phyloP scores from a whole-genome alignment of 495 filamentous ascomycete genomes.

The Pseudotulostoma volvatum region DNA sequence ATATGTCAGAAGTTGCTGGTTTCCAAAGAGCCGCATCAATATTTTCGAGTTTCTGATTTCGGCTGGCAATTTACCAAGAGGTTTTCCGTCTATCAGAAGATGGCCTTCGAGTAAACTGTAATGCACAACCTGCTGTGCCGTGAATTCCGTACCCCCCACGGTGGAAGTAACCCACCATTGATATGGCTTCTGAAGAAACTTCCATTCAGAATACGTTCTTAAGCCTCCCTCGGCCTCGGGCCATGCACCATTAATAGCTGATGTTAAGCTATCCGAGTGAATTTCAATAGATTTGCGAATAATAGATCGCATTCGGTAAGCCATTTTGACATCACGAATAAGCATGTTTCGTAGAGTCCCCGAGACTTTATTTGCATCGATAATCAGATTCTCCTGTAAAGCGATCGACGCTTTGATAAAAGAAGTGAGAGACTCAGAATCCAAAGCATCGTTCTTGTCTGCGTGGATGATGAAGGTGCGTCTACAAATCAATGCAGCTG shows the following conservation, averaged over 20 bases:
- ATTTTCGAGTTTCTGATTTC: slow-evolving; percentile 27
- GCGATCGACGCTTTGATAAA: slow-evolving; percentile 22
- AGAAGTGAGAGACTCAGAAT: slow-evolving; percentile 13
- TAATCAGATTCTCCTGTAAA: slow-evolving; percentile 19
- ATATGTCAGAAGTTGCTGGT: slow-evolving; percentile 19
- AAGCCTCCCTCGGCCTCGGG: neutral
- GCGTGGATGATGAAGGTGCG: slow-evolving; percentile 18
- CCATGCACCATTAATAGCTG: slow-evolving; percentile 10
- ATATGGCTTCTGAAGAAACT: slow-evolving; percentile 3
- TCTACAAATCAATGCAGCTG: slow-evolving; percentile 19
- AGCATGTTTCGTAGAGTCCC: slow-evolving; percentile 16
- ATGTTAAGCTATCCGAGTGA: slow-evolving; percentile 11
- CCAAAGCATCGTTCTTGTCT: slow-evolving; percentile 3
- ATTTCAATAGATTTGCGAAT: slow-evolving; percentile 10
- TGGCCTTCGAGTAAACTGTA: slow-evolving; percentile 40
- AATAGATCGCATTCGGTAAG: slow-evolving; percentile 16
- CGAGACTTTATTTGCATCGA: slow-evolving; percentile 7
- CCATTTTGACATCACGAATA: slow-evolving; percentile 31
- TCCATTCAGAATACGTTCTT: slow-evolving; percentile 16
- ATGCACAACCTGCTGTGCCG: slow-evolving; percentile 16
- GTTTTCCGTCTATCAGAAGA: slow-evolving; percentile 38
- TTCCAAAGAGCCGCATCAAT: slow-evolving; percentile 27
- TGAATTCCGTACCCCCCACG: slow-evolving; percentile 4
- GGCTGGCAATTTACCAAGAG: slow-evolving; percentile 32
- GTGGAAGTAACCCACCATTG: slow-evolving; percentile 15